Base-by-base conservation (phyloP, 2,329 filamentous ascomycete species). In the Myriosclerotinia scirpicola region DNA sequence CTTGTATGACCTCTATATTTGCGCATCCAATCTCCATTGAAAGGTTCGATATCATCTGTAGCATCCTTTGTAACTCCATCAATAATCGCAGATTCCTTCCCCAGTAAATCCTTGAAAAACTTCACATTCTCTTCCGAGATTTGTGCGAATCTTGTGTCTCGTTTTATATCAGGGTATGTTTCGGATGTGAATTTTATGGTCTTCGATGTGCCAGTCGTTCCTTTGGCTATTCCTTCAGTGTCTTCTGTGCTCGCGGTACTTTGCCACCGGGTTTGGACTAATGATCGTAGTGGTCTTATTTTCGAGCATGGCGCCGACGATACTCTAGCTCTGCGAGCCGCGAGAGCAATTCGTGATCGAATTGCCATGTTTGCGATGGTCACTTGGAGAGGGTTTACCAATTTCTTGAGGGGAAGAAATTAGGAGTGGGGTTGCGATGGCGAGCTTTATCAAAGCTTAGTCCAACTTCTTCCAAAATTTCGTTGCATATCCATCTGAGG, bases 1-100 rank as follows among this genome's bases (percentile, higher is more conserved):
- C 89, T 87, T 69, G 91, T 88, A 79, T 97, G 93, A 40, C 95
- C 96, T 69, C 91, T 89, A 81, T 97, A 99, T 81, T 99, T 99
- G 79, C 91, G 89, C 93, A 99, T 97, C 95, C 96, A 99, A 80
- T 99, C 95, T 76, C 89, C 87, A 79, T 99, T 99, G 84, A 93
- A 99, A 9, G 91, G 86, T 77, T 95, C 92, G 71, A 98, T 84
- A 76, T 98, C 95, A 73, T 91, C 90, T 2, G 83, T 81, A 17
- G 87, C 87, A 78, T 93, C 87, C 72, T 86, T 79, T 4, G 87
- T 91, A 65, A 97, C 84, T 61, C 92, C 92, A 76, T 97, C 93
- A 69, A 98, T 86, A 62, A 97, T 83, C 2, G 92, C 93, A 46
- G 90, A 91, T 46, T 89, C 87, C 59, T 85, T 84, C 65, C 92